Conservation (phyloP, 768 basidiomycete species). For the Boletus vermiculosoides region DNA sequence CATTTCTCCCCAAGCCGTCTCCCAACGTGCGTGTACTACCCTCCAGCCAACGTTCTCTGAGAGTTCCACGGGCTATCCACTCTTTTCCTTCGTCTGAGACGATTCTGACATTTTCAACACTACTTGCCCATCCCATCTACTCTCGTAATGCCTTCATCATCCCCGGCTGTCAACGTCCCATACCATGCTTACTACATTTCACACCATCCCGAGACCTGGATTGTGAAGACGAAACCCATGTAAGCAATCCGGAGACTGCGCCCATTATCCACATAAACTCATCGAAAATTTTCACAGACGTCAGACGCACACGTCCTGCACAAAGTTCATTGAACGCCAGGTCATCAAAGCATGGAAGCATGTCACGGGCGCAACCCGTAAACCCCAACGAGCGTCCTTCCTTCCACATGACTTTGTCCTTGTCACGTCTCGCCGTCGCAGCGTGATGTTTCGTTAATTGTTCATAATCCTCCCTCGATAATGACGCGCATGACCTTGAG, state of each 20-base stretch:
- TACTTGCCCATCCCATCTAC: neutral
- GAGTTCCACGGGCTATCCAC: slow-evolving; percentile 22
- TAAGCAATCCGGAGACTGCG: slow-evolving; percentile 5
- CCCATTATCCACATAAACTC: neutral
- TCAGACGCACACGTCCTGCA: slow-evolving; percentile 32
- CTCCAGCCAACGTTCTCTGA: slow-evolving; percentile 20
- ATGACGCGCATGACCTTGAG: slow-evolving; percentile 14
- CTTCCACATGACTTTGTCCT: slow-evolving; percentile 62
- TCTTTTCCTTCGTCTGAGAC: slow-evolving; percentile 31
- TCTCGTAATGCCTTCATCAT: slow-evolving; percentile 9
- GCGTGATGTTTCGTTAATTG: slow-evolving; percentile 40
- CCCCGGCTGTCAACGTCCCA: slow-evolving; percentile 5
- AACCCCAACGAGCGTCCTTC: slow-evolving; percentile 49
- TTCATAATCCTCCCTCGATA: neutral
- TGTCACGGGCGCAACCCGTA: slow-evolving; percentile 53
- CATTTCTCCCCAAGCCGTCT: neutral
- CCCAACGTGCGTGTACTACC: neutral
- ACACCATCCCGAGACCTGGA: slow-evolving; percentile 25
- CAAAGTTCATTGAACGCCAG: slow-evolving; percentile 56
- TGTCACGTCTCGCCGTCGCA: slow-evolving; percentile 54
- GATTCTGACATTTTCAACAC: slow-evolving; percentile 5
- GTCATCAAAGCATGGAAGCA: slow-evolving; percentile 61
- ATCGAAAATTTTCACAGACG: slow-evolving; percentile 13
- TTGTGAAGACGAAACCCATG: slow-evolving; percentile 26
- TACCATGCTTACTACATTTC: slow-evolving; percentile 15